Conservation (phyloP, 306 rosid species). For the Cicer pinnatifidum region DNA sequence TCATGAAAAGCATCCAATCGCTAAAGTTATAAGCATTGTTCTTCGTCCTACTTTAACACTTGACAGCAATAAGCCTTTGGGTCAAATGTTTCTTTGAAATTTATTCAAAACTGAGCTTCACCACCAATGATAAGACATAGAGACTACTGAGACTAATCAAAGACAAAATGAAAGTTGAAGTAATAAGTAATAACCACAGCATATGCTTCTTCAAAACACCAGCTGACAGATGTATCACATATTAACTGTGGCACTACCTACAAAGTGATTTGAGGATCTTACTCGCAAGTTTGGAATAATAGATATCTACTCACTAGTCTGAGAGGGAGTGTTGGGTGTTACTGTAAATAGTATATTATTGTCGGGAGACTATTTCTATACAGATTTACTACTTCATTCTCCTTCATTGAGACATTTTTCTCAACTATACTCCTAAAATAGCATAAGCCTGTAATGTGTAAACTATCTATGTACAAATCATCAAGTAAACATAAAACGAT, state of each 20-base stretch:
- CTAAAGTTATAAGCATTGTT: neutral
- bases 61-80: neutral
- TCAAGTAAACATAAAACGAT: neutral
- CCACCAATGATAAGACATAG: conserved; percentile 7
- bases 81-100: conserved; percentile 12
- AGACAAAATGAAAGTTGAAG: neutral
- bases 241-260: neutral
- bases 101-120: neutral
- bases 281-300: neutral
- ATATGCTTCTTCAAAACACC: conserved; percentile 4
- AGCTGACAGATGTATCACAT: neutral
- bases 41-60: neutral
- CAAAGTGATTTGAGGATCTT: neutral
- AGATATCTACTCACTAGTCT: neutral
- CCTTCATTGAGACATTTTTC: neutral
- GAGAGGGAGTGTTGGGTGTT: neutral
- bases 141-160: neutral
- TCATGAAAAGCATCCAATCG: neutral
- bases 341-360: neutral
- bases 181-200: neutral
- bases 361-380: neutral
- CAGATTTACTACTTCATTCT: neutral
- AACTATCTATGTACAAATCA: neutral
- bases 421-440: neutral
- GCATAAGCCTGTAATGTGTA: conserved; percentile 5